phyloP scores from a whole-genome alignment of 345 rosid genomes.

The Adansonia digitata region DNA sequence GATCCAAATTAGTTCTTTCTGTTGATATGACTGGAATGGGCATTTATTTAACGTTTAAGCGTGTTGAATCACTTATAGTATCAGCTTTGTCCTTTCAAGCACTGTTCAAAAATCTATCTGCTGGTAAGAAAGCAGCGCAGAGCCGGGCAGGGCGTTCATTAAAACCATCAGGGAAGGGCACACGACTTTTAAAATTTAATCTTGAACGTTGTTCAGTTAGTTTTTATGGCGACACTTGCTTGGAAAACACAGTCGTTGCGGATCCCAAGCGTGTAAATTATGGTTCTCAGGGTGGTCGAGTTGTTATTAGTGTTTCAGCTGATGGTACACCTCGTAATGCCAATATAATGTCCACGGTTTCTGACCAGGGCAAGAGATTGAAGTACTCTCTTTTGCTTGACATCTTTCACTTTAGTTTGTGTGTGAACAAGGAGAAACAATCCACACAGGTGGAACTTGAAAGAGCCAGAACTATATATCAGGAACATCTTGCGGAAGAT shows the following conservation, averaged over 20 bases:
- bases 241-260: slow-evolving; percentile 61
- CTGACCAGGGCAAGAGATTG: slow-evolving; percentile 51
- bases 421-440: slow-evolving; percentile 80
- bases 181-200: slow-evolving; percentile 62
- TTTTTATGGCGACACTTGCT: slow-evolving; percentile 53
- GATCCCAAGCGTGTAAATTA: slow-evolving; percentile 96
- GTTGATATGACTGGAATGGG: slow-evolving; percentile 89
- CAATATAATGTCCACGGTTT: slow-evolving; percentile 43
- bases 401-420: slow-evolving; percentile 61
- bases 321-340: slow-evolving; percentile 87
- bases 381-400: slow-evolving; percentile 74
- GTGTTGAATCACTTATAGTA: slow-evolving; percentile 62
- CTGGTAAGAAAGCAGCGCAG: slow-evolving; percentile 42
- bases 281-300: slow-evolving; percentile 97
- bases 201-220: slow-evolving; percentile 81
- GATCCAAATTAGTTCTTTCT: slow-evolving; percentile 66
- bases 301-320: slow-evolving; percentile 53
- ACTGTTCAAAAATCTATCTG: slow-evolving; percentile 56
- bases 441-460: slow-evolving; percentile 84
- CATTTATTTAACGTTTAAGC: slow-evolving; percentile 63
- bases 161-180: slow-evolving; percentile 75
- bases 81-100: slow-evolving; percentile 69
- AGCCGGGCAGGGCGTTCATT: slow-evolving; percentile 45
- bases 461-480: slow-evolving; percentile 80
- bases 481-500: slow-evolving; percentile 59